Conservation (phyloP, 1,284 basidiomycete species). For the Erythrobasidium hasegawianum region DNA sequence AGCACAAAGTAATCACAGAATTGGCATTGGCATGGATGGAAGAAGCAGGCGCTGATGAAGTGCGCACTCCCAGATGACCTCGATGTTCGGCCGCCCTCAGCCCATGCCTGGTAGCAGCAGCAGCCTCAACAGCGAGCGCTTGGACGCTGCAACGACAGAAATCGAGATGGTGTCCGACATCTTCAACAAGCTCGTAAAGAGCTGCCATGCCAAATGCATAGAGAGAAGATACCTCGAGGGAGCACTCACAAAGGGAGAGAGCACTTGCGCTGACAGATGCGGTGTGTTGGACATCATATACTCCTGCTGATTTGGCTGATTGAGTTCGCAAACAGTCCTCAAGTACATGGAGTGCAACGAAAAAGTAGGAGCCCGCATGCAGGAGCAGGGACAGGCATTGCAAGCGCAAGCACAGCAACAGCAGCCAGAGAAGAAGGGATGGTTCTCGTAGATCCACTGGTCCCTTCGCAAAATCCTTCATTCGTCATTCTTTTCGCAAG, state of each 20-base stretch:
- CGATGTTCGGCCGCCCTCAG: slow-evolving; percentile 30
- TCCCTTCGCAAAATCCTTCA: too few species aligned
- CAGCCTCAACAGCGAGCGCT: slow-evolving; percentile 41
- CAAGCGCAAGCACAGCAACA: slow-evolving; percentile 14
- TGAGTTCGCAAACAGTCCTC: too few species aligned
- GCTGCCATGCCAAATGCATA: slow-evolving; percentile 86
- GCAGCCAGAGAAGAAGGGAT: slow-evolving; percentile 29
- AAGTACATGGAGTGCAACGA: slow-evolving; percentile 70
- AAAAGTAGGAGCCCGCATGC: slow-evolving; percentile 79
- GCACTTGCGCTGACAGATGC: slow-evolving; percentile 95
- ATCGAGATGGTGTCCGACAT: slow-evolving; percentile 91
- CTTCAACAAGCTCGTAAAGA: slow-evolving; percentile 84
- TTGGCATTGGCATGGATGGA: too few species aligned
- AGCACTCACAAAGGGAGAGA: slow-evolving; percentile 97
- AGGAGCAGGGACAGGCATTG: slow-evolving; percentile 32
- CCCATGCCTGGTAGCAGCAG: slow-evolving; percentile 9
- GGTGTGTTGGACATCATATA: too few species aligned
- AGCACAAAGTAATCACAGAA: too few species aligned
- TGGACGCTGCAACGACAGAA: slow-evolving; percentile 48
- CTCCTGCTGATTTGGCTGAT: too few species aligned
- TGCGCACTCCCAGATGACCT: slow-evolving; percentile 14
- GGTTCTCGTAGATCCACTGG: slow-evolving; percentile 27
- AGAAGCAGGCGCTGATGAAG: too few species aligned
- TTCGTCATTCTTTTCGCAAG: too few species aligned
- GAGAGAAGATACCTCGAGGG: slow-evolving; percentile 73